phyloP scores from a whole-genome alignment of 192 early-diverging fungal species.

The Backusella macrospora region DNA sequence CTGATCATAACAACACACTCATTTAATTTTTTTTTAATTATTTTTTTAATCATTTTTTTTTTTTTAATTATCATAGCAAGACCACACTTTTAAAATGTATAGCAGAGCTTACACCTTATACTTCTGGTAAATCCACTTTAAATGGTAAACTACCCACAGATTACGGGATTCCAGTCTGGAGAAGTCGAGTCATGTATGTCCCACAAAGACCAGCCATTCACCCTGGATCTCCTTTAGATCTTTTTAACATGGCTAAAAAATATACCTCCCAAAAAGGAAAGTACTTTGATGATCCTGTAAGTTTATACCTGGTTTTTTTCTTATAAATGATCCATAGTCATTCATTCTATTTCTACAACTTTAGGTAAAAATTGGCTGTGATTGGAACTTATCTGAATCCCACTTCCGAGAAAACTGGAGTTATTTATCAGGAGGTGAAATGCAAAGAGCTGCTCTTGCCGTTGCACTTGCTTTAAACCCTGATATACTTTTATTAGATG shows the following conservation, averaged over 20 bases:
- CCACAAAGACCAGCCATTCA: constrained; percentile 77
- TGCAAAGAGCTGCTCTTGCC: constrained; percentile 79
- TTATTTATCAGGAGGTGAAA: constrained; percentile 83
- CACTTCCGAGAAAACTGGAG: constrained; percentile 78
- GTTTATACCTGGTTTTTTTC: too few relatives aligned
- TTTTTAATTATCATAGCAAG: constrained; percentile 61
- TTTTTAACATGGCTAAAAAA: constrained; percentile 58
- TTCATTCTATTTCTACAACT: too few relatives aligned
- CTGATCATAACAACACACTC: too few relatives aligned
- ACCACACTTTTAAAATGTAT: constrained; percentile 85
- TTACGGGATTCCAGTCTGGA: constrained; percentile 74
- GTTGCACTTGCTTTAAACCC: constrained; percentile 79
- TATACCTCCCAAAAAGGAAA: constrained; percentile 53
- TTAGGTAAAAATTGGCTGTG: constrained; percentile 57
- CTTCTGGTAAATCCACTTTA: constrained; percentile 60
- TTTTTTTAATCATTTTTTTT: too few relatives aligned
- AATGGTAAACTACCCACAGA: constrained; percentile 55
- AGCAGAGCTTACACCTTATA: constrained; percentile 69
- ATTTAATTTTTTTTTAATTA: too few relatives aligned
- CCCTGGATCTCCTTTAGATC: constrained; percentile 75
- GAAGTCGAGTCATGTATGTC: constrained; percentile 82
- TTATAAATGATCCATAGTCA: background rate
- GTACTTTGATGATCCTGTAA: constrained; percentile 62
- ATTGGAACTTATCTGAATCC: constrained; percentile 70
- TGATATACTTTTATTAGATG: constrained; percentile 78